Base-by-base conservation (phyloP, 805 yeast genomes). In the Priceomyces carsonii region DNA sequence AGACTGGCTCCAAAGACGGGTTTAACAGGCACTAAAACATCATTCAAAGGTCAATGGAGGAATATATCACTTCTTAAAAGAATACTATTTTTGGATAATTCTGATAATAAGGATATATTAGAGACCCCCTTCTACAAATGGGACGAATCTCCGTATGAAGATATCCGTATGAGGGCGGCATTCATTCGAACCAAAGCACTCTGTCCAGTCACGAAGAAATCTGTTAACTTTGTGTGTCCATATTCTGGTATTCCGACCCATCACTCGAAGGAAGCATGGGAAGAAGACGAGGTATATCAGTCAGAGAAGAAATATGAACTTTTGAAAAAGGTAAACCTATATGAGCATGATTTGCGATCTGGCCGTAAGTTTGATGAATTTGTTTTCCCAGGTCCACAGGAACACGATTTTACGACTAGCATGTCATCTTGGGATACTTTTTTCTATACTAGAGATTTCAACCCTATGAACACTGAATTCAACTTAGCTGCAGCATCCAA, bases 241-340 rank as follows among this genome's bases (percentile, higher is more conserved):
- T 66, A 76, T 38, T 85, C 96, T 4, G 99, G 99, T 2, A 89
- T 93, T 33, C 99, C 99, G 16, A 93, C 99, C 3, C 99, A 93
- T 59, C 95, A 87, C 55, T 80, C 87, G 14, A 73, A 74, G 54
- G 88, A 84, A 45, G 96, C 96, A 1, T 93, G 97, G 96, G 82
- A 81, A 51, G 63, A 67, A 36, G 98, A 93, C 58, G 66, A 54
- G 6, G 79, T 75, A 16, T 90, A 90, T 58, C 96, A 87, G 51
- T 53, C 65, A 16, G 55, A 77, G 17, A 75, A 80, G 49, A 77
- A 70, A 44, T 85, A 85, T 59, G 86, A 88, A 53, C 62, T 77
- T 28, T 74, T 93, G 67, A 84, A 82, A 53, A 84, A 85, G 63
- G 97, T 87, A 26, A 93, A 93, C 61, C 77, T 86, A 34, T 91